These are phyloP conservation scores for Adansonia gregorii DNA, from an alignment of 441 rosid genomes.

Conservation along the genomic window DNA sequence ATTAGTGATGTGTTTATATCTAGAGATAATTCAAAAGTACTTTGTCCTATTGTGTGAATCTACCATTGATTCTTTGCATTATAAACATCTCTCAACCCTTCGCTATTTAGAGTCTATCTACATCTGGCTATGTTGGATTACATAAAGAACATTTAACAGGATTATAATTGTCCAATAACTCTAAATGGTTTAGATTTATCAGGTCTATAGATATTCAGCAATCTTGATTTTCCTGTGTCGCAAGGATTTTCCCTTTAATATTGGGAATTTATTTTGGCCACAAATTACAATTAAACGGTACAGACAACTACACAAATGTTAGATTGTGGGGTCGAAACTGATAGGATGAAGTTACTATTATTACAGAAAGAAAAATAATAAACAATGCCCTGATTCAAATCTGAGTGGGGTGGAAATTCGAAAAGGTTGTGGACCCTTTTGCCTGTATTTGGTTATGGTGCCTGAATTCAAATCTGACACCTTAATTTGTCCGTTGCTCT, in stretches of 20 bases:
- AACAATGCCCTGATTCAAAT: background rate
- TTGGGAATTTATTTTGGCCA: background rate
- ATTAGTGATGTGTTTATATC: too few relatives aligned
- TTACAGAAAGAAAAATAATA: background rate
- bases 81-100: too few relatives aligned
- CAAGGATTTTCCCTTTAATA: background rate
- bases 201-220: background rate
- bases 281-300: background rate
- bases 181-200: background rate
- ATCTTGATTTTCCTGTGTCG: background rate
- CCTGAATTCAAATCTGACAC: background rate
- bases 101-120: too few relatives aligned
- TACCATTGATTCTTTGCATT: too few relatives aligned
- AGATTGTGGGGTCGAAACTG: conserved; percentile 2
- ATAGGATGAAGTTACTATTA: background rate
- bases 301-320: background rate
- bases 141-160: too few relatives aligned
- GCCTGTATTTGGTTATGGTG: background rate
- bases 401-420: background rate
- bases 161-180: too few relatives aligned
- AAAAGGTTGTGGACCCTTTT: conserved; percentile 22
- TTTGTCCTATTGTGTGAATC: too few relatives aligned
- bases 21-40: too few relatives aligned
- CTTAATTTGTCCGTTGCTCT: background rate
- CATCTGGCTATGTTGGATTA: too few relatives aligned